These are phyloP conservation scores for Haplographium delicatum DNA, from an alignment of 495 filamentous ascomycete genomes.

Conservation along the genomic window DNA sequence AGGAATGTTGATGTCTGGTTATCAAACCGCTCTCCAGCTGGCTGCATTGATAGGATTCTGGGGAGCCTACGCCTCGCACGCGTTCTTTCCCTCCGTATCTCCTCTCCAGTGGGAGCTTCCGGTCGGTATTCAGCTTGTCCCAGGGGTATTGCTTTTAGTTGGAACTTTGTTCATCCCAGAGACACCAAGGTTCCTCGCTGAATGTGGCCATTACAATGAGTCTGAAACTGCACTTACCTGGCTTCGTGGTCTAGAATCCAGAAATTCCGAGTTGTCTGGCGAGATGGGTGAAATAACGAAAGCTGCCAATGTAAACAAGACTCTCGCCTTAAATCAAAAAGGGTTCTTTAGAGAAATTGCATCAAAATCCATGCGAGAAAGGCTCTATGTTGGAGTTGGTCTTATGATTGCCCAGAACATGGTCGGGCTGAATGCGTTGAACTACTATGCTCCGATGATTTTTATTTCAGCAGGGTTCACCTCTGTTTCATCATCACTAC, in stretches of 20 bases:
- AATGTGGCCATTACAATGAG: not conserved
- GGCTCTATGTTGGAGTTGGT: constrained; percentile 8
- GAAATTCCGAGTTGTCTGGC: not conserved
- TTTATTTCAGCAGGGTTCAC: constrained; percentile 15
- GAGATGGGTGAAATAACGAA: constrained; percentile 10
- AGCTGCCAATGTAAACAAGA: not conserved
- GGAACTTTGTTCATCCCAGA: constrained; percentile 3
- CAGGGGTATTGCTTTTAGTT: not conserved
- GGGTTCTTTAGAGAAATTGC: not conserved
- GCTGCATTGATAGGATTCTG: constrained; percentile 6
- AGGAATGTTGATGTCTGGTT: constrained; percentile 12
- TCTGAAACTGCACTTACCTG: not conserved
- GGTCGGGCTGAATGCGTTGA: constrained; percentile 14
- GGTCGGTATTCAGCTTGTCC: constrained; percentile 2
- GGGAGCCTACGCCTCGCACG: constrained; percentile 1
- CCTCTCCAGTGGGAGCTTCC: constrained; percentile 1
- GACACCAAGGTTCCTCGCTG: constrained; percentile 7
- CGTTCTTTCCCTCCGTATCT: not conserved
- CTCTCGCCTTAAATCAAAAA: not conserved
- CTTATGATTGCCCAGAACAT: constrained; percentile 14
- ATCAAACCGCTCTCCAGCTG: constrained; percentile 10
- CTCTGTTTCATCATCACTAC: constrained; percentile 5
- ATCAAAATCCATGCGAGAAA: not conserved
- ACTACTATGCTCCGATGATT: constrained; percentile 14
- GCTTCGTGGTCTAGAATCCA: not conserved